These are phyloP conservation scores for Apiotrichum akiyoshidainum DNA, from an alignment of 1,284 basidiomycete genomes.

Conservation along the genomic window DNA sequence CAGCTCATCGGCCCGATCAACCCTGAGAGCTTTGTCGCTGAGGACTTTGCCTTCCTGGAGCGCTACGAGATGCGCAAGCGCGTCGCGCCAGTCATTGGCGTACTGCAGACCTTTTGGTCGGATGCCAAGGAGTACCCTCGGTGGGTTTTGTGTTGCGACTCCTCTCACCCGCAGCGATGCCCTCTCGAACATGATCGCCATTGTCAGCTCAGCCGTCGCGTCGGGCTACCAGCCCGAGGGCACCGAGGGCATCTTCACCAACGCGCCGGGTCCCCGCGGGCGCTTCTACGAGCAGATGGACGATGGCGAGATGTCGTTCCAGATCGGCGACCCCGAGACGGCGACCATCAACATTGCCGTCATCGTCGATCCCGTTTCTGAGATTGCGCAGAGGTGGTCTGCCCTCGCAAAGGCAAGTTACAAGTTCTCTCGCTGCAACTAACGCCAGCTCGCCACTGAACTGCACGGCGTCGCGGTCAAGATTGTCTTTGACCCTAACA, in stretches of 20 bases:
- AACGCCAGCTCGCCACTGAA: constrained; percentile 48
- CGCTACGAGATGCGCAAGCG: constrained; percentile 70
- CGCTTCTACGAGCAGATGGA: constrained; percentile 62
- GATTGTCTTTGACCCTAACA: constrained; percentile 70
- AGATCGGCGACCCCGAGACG: constrained; percentile 63
- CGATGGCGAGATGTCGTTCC: constrained; percentile 66
- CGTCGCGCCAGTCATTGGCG: constrained; percentile 63
- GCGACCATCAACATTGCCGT: constrained; percentile 71
- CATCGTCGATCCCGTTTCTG: constrained; percentile 79
- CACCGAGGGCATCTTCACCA: constrained; percentile 67
- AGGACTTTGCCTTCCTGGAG: constrained; percentile 68
- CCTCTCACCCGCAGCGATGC: constrained; percentile 53
- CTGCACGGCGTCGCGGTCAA: constrained; percentile 60
- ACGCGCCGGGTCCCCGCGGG: constrained; percentile 54
- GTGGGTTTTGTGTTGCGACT: no score
- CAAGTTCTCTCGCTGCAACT: background rate
- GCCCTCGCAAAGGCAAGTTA: constrained; percentile 65
- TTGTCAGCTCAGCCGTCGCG: constrained; percentile 67
- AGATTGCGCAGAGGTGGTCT: constrained; percentile 79
- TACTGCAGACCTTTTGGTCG: constrained; percentile 59
- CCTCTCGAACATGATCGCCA: constrained; percentile 61
- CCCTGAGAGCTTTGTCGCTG: constrained; percentile 58
- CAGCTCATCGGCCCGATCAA: constrained; percentile 66
- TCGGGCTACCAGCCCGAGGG: constrained; percentile 63
- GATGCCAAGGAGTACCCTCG: constrained; percentile 53